Base-by-base conservation (phyloP, 106 monocot genomes). In the Vanilla planifolia region DNA sequence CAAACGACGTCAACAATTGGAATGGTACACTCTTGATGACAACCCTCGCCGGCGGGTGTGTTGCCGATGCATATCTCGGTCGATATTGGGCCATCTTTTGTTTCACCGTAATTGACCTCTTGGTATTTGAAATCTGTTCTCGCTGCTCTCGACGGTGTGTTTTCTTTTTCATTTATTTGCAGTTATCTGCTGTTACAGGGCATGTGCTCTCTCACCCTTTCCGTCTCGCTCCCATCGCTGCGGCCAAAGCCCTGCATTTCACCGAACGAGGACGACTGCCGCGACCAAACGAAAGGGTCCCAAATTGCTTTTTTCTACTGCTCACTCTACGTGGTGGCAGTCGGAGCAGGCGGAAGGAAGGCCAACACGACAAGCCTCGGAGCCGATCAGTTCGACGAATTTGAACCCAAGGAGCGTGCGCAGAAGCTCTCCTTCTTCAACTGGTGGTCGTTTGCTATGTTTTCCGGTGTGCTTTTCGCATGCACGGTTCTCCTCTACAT, bases 361-460 rank as follows among this genome's bases (percentile, higher is more conserved):
- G 81, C 84, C 19, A 93, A 93, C 74, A 85, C 84, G 63, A 84
- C 92, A n/a, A 88, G 88, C 63, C 81, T 93, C 29, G 92, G 92
- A 30, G 88, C 92, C 2, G 88, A 93, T 68, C 92, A 93, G 46
- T 93, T 93, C 39, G 92, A 93, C 47, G 83, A 81, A 10, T 85
- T 79, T 50, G 73, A 93, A 58, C 73, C 80, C 0, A 81, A 74
- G 55, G 92, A 93, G 67, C 68, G 71, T 17, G 7, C 27, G 26
- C 84, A 81, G 28, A 93, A 93, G 75, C 70, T 93, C 52, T 88
- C 88, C 70, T 93, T 93, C 81, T 93, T 93, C 92, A 92, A 92
- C 66, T 92, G 91, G 91, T 92, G 91, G 91, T 86, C 86, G 91
- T 92, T 92, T 62, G 86, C 86, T 77, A 86, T 92, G 65, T 92